These are phyloP conservation scores for Mycena pura DNA, from an alignment of 768 basidiomycete genomes.

Conservation along the genomic window DNA sequence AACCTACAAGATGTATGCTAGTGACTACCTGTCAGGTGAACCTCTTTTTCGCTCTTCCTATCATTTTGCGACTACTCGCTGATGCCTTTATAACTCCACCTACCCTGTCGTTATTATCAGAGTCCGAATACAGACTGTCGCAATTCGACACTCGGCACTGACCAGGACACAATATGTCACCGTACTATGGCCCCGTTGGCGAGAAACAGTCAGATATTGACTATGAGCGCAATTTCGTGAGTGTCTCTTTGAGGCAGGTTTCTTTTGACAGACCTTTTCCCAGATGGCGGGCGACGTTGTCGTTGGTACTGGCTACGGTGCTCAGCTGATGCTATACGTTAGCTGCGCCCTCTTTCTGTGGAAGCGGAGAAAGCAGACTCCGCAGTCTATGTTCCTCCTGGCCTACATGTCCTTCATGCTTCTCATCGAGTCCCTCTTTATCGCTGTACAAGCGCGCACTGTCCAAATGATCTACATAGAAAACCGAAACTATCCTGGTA, in stretches of 20 bases:
- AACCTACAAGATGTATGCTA: too few species aligned
- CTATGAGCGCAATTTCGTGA: slow-evolving; percentile 40
- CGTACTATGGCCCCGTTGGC: too few species aligned
- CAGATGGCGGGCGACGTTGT: slow-evolving; percentile 51
- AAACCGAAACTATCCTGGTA: slow-evolving; percentile 47
- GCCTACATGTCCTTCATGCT: slow-evolving; percentile 47
- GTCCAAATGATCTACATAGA: slow-evolving; percentile 50
- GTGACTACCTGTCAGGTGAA: too few species aligned
- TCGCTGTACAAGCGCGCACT: slow-evolving; percentile 47
- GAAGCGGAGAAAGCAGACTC: slow-evolving; percentile 37
- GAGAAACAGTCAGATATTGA: too few species aligned
- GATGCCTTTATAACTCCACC: too few species aligned
- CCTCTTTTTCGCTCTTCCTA: too few species aligned
- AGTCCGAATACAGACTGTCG: too few species aligned
- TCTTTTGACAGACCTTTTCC: neutral
- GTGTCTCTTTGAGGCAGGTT: neutral
- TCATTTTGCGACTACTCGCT: too few species aligned
- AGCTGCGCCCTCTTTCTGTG: slow-evolving; percentile 47
- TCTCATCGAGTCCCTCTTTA: slow-evolving; percentile 45
- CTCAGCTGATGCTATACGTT: slow-evolving; percentile 45
- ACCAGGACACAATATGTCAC: too few species aligned
- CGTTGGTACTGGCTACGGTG: slow-evolving; percentile 49
- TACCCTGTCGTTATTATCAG: too few species aligned
- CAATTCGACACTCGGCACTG: too few species aligned
- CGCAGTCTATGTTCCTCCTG: slow-evolving; percentile 41